Base-by-base conservation (phyloP, 148 eudicot genomes). In the Dysphania ambrosioides region DNA sequence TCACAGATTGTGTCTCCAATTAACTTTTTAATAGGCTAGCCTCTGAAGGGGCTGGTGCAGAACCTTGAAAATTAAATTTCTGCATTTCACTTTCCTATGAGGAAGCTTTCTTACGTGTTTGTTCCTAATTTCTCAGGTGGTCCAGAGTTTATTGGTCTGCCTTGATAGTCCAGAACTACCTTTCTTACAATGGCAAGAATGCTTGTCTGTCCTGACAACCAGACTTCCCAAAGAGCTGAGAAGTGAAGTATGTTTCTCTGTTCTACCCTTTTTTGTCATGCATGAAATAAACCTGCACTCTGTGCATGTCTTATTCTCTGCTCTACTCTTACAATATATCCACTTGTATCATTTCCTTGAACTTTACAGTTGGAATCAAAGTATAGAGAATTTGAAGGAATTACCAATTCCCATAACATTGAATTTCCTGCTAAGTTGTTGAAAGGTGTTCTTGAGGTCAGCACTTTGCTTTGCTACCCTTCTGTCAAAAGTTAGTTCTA, bases 161-260 rank as follows among this genome's bases (percentile, higher is more conserved):
- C 91, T 96, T 75, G 99, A 96, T 81, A 96, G 88, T 82, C 99
- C 99, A 12, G 91, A 88, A 82, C 93, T 96, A 69, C 99, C 99
- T 73, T 92, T 90, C 79, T 91, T 96, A 77, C 97, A 96, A 73
- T 96, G 99, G 99, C 99, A 96, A 96, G 99, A 96, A 77, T 90
- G 94, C 86, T 79, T 96, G 72, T 87, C 99, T 78, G 99, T 92
- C 58, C 82, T 92, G 49, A 92, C 99, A 40, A 90, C 85, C 32
- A 91, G 99, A n/a, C 97, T 96, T 73, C 97, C 94, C 15, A 96
- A 96, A 87, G 91, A 90, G 60, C 94, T 96, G 74, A 93, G 93
- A 86, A 79, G 31, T 78, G 89, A 89, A 80, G 99, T 88, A 77
- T 78, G 76, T 77, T 34, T 7, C 66, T 18, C 58, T 21, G 4